A percentile compares a stretch with the other conserved stretches of the same genome.
Evolutionary conservation across 2,329 filamentous ascomycete genomes (phyloP).

Genomic region (Pseudofabraea citricarpa): DNA sequence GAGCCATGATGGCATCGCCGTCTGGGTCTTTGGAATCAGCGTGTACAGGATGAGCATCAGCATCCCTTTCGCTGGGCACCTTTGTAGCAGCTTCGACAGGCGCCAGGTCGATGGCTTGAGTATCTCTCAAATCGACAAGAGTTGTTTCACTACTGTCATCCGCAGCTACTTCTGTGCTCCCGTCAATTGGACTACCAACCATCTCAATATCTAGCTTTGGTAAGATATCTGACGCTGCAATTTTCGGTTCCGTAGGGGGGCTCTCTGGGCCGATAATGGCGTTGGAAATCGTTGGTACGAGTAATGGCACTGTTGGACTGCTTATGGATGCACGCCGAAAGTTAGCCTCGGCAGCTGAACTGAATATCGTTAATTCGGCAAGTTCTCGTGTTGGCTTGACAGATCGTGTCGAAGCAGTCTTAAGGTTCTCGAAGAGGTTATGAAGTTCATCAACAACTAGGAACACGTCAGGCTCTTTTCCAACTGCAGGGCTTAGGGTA

Average conservation of each 20-base stretch:
- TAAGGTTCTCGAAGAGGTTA: conserved; percentile 65
- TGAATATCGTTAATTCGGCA: conserved; percentile 73
- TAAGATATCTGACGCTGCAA: conserved; percentile 7
- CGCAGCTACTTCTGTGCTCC: conserved; percentile 17
- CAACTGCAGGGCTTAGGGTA: too few species aligned
- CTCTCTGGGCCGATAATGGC: conserved; percentile 23
- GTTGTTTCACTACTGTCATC: conserved; percentile 33
- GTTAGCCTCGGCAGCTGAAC: conserved; percentile 47
- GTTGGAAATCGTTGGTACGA: conserved; percentile 15
- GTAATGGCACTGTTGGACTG: conserved; percentile 26
- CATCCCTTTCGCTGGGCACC: too few species aligned
- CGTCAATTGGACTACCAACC: conserved; percentile 21
- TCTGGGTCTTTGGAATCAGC: conserved; percentile 4
- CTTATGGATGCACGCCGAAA: conserved; percentile 42
- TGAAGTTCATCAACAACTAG: conserved; percentile 71
- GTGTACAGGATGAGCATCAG: not conserved
- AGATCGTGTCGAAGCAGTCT: conserved; percentile 53
- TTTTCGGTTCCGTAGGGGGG: conserved; percentile 14
- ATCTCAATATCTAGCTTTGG: conserved; percentile 27
- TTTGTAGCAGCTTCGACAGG: conserved; percentile 7
- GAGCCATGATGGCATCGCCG: conserved; percentile 27
- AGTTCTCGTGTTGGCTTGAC: conserved; percentile 72
- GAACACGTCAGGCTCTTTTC: too few species aligned
- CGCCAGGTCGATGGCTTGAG: conserved; percentile 12
- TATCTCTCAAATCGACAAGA: conserved; percentile 27